Base-by-base conservation (phyloP, 352 stramenopile genomes). In the Pilasporangium apinafurcum region DNA sequence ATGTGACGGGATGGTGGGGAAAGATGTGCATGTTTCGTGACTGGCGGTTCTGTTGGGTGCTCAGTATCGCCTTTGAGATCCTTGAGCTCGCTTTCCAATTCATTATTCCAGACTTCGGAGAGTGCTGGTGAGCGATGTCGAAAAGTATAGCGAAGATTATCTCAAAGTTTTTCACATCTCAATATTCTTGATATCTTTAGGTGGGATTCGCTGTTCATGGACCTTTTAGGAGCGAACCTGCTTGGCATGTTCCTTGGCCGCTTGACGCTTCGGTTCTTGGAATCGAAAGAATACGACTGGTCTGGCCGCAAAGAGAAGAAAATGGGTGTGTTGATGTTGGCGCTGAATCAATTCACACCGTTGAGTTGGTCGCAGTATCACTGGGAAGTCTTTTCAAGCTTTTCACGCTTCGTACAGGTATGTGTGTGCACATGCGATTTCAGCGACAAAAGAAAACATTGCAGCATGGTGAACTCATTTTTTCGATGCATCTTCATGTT, bases 1-100 rank as follows among this genome's bases (percentile, higher is more conserved):
- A 94, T 37, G 76, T 91, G 38, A 86, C 78, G 8, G 75, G 76
- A 18, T 94, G 85, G 86, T 95, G 84, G 86, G 84, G 82, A 41
- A 96, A 96, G 57, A 96, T 96, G 80, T 96, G 86, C 57, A 95
- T 96, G 70, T 96, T 97, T 54, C 84, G 86, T 20, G 86, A 96
- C 68, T 96, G 86, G 86, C 62, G 79, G n/a, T 86, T 97, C 32
- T 96, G 86, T 55, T 96, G 81, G 86, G 73, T 96, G 42, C 67
- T 96, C 17, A 89, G 72, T 42, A 75, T 96, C 34, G 69, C 80
- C 38, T 97, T 97, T 46, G 90, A 97, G 65, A 57, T 92, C 21
- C 58, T 97, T 18, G 90, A 97, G 45, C 66, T 95, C 13, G 70
- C 84, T 12, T 59, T 95, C 14, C 77, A 95, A 50, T 95, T 93